Conservation (phyloP, 2,329 filamentous ascomycete species). For the Aspergillus melleus region DNA sequence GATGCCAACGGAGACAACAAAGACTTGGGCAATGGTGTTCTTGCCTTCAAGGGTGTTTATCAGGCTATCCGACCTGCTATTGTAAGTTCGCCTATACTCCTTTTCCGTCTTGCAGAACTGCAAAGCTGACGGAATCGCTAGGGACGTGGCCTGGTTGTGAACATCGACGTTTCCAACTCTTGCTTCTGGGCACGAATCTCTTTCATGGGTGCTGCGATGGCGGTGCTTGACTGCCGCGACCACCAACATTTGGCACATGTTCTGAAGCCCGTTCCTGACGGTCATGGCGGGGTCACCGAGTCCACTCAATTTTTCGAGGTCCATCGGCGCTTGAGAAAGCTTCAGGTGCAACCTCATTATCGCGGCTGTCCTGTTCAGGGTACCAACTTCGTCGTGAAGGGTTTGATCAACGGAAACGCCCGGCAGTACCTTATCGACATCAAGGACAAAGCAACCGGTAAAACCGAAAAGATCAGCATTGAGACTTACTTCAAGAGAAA, state of each 20-base stretch:
- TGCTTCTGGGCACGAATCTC: conserved; percentile 71
- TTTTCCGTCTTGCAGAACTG: conserved; percentile 1
- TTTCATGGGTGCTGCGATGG: conserved; percentile 37
- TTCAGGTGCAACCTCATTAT: conserved; percentile 41
- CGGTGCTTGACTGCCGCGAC: conserved; percentile 33
- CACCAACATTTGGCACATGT: conserved; percentile 30
- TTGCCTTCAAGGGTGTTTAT: conserved; percentile 87
- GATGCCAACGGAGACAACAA: conserved; percentile 50
- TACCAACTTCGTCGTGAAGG: conserved; percentile 53
- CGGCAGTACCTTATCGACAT: conserved; percentile 45
- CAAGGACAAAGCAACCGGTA: conserved; percentile 41
- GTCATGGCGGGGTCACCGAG: conserved; percentile 25
- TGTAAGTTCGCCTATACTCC: conserved; percentile 34
- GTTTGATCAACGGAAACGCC: conserved; percentile 47
- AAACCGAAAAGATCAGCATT: conserved; percentile 56
- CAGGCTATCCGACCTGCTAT: conserved; percentile 77
- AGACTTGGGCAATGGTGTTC: conserved; percentile 64
- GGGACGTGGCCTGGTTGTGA: conserved; percentile 70
- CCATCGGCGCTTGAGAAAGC: conserved; percentile 33
- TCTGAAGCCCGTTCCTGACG: conserved; percentile 24
- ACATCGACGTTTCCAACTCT: conserved; percentile 88
- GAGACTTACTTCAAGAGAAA: conserved; percentile 55
- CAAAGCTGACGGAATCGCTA: conserved; percentile 34
- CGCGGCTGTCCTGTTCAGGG: conserved; percentile 32
- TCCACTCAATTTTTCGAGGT: conserved; percentile 26